Evolutionary conservation across 257 asterid species (phyloP), one percentile per base, ranked within the genome.

Genomic region (Scutellaria galericulata): DNA sequence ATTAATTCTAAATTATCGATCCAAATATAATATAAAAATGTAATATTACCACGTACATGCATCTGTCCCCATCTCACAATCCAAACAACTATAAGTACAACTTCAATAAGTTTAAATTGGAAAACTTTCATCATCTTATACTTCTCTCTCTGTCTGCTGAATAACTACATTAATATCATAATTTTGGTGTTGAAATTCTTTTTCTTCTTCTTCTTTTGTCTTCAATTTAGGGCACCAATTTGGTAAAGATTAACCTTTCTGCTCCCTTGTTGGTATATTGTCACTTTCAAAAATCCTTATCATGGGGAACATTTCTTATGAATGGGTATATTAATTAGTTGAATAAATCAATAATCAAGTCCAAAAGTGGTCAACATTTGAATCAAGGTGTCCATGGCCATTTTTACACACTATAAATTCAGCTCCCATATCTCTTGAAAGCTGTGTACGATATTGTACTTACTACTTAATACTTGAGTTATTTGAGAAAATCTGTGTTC

Each of bases 231-330:
- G 75, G 35, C 5, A 48, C 80, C 61, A 45, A 15, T 62, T 62
- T 15, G 7, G 22, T 35, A 7, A 58, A 9, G 12, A n/a, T n/a
- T 40, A 7, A 22, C 72, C 9, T 52, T 47, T 66, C n/a, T 81
- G 80, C 72, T 74, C 72, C 77, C 79, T 12, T 9, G 7, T 70
- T 10, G 46, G 56, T 22, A 55, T 37, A 22, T 12, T 37, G 52
- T 66, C 75, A 51, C 37, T 61, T 66, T 61, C 82, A 59, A n/a
- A 53, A 69, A 70, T 77, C 64, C 71, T 62, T 71, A 50, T 75
- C 51, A 68, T 13, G 64, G 71, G 75, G 66, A 50, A 80, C 82
- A 80, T 50, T 48, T 20, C 2, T 48, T 41, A 27, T 40, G 3
- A n/a, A 51, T 48, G 37, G 37, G 37, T 31, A 31, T 1, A 31